Base-by-base conservation (phyloP, 495 filamentous ascomycete species). In the Aspergillus olivimuriae region DNA sequence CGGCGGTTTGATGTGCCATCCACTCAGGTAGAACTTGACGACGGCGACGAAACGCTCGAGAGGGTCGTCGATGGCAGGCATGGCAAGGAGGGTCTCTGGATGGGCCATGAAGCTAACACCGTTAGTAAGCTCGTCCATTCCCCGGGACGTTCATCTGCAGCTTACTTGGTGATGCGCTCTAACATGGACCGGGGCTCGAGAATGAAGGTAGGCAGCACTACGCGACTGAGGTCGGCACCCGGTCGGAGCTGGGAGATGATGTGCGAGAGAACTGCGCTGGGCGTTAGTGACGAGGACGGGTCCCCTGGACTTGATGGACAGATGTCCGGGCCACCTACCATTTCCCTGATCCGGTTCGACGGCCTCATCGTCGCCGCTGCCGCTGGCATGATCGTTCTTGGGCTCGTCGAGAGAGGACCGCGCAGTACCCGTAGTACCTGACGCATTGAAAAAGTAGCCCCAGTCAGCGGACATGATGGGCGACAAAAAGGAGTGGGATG, bases 1-100 rank as follows among this genome's bases (percentile, higher is more conserved):
- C 91, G 87, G 87, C 47, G 92, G 90, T 65, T 91, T 94, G 61
- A 99, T 96, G 63, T 99, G 92, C 92, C 92, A 99, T 48, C 92
- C 92, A 60, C 89, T 94, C 39, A 99, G 66, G 62, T 99, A 99
- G 62, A 99, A 97, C 59, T 94, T 96, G 50, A 95, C 83, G 8
- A 99, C 92, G 0, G 87, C 83, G 4, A 99, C 79, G 59, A 99
- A 99, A 55, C 92, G 78, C 53, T 91, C 68, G 31, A 91, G 73
- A 2, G 94, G 94, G 58, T 99, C 94, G 21, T 97, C 87, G 47
- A 94, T 84, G 23, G 77, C 70, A 14, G 89, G 71, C 70, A 96
- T 91, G 16, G 86, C 85, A 2, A 97, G 78, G 19, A 99, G 81
- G 49, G 86, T 92, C 65, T 99, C 92, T 34, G 92, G 94, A 63